Conservation (phyloP, 306 rosid genomes). For the Acmispon strigosus region DNA sequence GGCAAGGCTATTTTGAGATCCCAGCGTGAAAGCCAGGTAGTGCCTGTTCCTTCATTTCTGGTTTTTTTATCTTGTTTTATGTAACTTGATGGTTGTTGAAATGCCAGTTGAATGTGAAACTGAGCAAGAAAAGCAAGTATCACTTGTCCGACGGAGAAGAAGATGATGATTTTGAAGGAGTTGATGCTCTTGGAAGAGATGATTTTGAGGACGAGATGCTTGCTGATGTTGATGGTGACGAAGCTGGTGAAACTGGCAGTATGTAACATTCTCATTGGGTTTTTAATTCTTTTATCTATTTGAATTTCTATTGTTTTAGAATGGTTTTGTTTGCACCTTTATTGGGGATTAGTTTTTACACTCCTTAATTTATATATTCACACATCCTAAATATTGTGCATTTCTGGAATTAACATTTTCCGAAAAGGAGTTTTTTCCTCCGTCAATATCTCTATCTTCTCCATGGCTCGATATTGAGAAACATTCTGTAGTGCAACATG, state of each 20-base stretch:
- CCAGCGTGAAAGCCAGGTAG: slow-evolving; percentile 75
- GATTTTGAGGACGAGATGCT: slow-evolving; percentile 70
- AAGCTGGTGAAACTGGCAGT: slow-evolving; percentile 29
- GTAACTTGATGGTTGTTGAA: not conserved
- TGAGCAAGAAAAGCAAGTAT: slow-evolving; percentile 64
- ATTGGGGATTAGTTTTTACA: too few relatives aligned
- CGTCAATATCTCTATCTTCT: too few relatives aligned
- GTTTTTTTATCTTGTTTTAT: not conserved
- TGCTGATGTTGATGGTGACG: slow-evolving; percentile 38
- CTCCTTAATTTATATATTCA: too few relatives aligned
- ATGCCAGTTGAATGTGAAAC: slow-evolving; percentile 52
- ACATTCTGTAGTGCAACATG: too few relatives aligned
- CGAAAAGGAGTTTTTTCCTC: too few relatives aligned
- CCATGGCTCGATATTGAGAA: too few relatives aligned
- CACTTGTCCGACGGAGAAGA: slow-evolving; percentile 85
- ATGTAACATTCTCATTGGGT: not conserved
- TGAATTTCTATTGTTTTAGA: not conserved
- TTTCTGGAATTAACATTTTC: too few relatives aligned
- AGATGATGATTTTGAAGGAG: slow-evolving; percentile 56
- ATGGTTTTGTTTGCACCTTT: not conserved
- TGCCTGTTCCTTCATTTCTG: not conserved
- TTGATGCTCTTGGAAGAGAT: slow-evolving; percentile 59
- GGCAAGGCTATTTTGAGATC: slow-evolving; percentile 79
- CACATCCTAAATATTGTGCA: too few relatives aligned
- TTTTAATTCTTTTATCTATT: not conserved